Evolutionary conservation across 2,329 filamentous ascomycete genomes (phyloP).

Genomic region (Stagonosporopsis chrysanthemi): DNA sequence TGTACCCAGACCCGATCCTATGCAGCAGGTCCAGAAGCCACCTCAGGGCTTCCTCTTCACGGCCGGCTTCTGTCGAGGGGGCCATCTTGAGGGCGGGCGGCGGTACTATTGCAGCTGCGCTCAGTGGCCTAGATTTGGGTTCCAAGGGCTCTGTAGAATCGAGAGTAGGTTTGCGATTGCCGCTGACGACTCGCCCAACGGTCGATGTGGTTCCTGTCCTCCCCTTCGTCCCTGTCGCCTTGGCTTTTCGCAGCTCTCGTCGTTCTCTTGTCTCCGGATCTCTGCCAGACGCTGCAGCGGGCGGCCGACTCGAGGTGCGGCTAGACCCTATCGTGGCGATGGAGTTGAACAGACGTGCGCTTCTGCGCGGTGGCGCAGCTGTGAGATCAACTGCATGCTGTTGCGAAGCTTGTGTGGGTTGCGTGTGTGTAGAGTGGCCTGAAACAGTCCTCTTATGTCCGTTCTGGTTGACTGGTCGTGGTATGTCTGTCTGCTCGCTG

Average conservation of each 20-base stretch:
- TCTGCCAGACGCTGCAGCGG: slow-evolving; percentile 63
- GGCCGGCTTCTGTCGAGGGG: slow-evolving; percentile 64
- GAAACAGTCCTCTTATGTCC: slow-evolving; percentile 93
- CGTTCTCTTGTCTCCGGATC: slow-evolving; percentile 65
- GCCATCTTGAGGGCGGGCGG: slow-evolving; percentile 46
- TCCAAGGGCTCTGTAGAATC: slow-evolving; percentile 75
- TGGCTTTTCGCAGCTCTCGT: slow-evolving; percentile 84
- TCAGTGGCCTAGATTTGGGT: slow-evolving; percentile 57
- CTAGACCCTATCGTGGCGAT: slow-evolving; percentile 63
- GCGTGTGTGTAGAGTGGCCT: slow-evolving; percentile 67
- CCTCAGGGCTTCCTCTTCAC: slow-evolving; percentile 76
- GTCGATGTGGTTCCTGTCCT: slow-evolving; percentile 69
- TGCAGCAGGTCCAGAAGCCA: slow-evolving; percentile 81
- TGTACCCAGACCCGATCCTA: slow-evolving; percentile 82
- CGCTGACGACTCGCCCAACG: slow-evolving; percentile 87
- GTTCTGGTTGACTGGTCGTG: slow-evolving; percentile 47
- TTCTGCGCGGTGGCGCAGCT: slow-evolving; percentile 54
- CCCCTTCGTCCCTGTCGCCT: slow-evolving; percentile 74
- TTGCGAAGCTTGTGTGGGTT: slow-evolving; percentile 39
- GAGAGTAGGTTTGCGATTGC: slow-evolving; percentile 78
- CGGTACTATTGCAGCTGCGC: slow-evolving; percentile 40
- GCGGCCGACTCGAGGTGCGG: slow-evolving; percentile 69
- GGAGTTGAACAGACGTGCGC: slow-evolving; percentile 59
- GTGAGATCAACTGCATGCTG: slow-evolving; percentile 47
- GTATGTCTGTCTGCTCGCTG: slow-evolving; percentile 48